Evolutionary conservation across 768 basidiomycete species (phyloP), one percentile per base, ranked within the genome.

Genomic region (Sutorius australiensis): DNA sequence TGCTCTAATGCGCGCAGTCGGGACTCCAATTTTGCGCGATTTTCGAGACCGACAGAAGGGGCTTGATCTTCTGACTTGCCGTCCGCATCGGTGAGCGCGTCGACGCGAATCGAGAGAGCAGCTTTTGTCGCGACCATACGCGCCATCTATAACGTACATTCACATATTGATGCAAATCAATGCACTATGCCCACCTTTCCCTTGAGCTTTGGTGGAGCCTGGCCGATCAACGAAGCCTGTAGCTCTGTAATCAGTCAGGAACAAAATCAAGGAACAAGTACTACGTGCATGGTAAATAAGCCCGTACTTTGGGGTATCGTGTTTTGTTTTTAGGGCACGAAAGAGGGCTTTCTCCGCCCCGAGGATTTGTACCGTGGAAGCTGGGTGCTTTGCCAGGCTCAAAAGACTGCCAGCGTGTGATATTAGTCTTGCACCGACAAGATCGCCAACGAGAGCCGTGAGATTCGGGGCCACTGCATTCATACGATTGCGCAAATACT

Each of bases 81-180:
- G 54, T 98, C 92, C 9, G 85, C 78, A 56, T 97, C 93, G 38
- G 95, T 88, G 42, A 99, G 86, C 7, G 97, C 97, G 61, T 99
- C 97, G 34, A 98, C 92, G 71, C 97, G 95, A 63, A 97, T 92
- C 5, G 95, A 95, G 13, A 99, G 83, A 1, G 97, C 91, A 4
- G 95, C 86, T 77, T 99, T 99, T 44, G 97, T 98, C 45, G 97
- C 95, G 30, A 98, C 93, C 97, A 99, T 99, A 65, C 97, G 91
- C 19, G 97, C 97, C 97, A 98, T 98, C 87, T 90, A 61, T 6
- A 49, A 46, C 28, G 42, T 9, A 17, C 46, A 21, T 60, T 47
- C 54, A 36, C 13, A 43, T 30, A 44, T 11, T 41, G 50, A 33
- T 39, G 9, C 17, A 30, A 50, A 50, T 5, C 12, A 31, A 30